A percentile compares a stretch with the other conserved stretches of the same genome.
Conservation (phyloP, 208 protist genomes). For the Trypanosoma scelopori region DNA sequence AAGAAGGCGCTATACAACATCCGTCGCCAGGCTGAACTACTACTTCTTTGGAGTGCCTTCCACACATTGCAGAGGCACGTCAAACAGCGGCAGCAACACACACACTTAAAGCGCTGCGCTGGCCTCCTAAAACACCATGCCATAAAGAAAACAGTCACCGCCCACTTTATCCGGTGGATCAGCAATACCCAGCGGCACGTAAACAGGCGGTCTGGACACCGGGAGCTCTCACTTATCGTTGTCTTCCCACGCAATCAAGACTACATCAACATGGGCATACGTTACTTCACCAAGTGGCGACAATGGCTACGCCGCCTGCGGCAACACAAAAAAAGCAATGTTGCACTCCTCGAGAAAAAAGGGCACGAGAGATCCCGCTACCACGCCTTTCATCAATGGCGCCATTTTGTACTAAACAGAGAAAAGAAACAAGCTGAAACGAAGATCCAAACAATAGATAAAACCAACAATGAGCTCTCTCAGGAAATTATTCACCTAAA, state of each 20-base stretch:
- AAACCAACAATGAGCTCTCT: neutral
- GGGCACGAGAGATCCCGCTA: conserved; percentile 34
- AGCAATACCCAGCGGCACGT: conserved; percentile 34
- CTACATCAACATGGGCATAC: conserved; percentile 46
- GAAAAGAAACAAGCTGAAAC: conserved; percentile 4
- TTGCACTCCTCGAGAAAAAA: conserved; percentile 36
- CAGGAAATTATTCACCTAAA: conserved; percentile 3
- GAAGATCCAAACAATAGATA: neutral
- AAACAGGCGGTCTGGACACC: conserved; percentile 9
- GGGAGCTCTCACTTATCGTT: conserved; percentile 41
- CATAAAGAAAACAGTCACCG: conserved; percentile 38
- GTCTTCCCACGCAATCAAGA: conserved; percentile 57
- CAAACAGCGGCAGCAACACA: conserved; percentile 34
- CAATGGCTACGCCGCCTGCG: conserved; percentile 37
- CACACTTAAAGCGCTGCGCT: conserved; percentile 68
- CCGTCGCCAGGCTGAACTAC: conserved; percentile 14
- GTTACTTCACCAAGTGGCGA: conserved; percentile 70
- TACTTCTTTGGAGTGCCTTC: conserved; percentile 35
- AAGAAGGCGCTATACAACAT: conserved; percentile 3
- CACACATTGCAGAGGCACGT: conserved; percentile 38
- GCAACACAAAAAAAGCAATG: conserved; percentile 55
- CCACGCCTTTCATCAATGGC: conserved; percentile 27
- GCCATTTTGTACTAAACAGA: neutral
- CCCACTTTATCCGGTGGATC: conserved; percentile 71
- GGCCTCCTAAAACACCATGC: conserved; percentile 55